These are phyloP conservation scores for Cryptococcus wingfieldii DNA, from an alignment of 1,284 basidiomycete species.

Conservation along the genomic window DNA sequence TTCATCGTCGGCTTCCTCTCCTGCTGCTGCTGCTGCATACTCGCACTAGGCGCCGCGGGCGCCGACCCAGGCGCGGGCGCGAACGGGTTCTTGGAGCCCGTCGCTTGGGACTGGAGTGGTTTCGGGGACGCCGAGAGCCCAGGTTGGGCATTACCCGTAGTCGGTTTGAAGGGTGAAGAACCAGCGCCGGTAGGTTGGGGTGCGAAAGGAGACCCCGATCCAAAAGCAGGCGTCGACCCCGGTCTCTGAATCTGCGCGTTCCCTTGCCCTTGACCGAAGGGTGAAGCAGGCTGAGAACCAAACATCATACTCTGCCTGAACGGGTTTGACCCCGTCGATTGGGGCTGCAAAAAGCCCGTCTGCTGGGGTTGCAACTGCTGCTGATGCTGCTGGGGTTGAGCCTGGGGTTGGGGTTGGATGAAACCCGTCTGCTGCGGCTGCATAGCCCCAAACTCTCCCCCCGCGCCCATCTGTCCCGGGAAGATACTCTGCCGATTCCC, in stretches of 20 bases:
- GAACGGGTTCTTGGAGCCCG: slow-evolving; percentile 93
- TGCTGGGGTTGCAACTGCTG: slow-evolving; percentile 37
- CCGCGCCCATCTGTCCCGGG: slow-evolving; percentile 50
- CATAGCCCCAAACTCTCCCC: slow-evolving; percentile 51
- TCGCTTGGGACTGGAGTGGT: slow-evolving; percentile 77
- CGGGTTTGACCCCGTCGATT: slow-evolving; percentile 69
- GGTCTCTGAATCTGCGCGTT: slow-evolving; percentile 43
- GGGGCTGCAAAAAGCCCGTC: slow-evolving; percentile 60
- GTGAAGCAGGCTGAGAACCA: slow-evolving; percentile 27
- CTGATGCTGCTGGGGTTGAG: slow-evolving; percentile 45
- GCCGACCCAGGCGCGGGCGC: slow-evolving; percentile 65
- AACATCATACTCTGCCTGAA: slow-evolving; percentile 56
- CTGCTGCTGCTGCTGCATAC: slow-evolving; percentile 55
- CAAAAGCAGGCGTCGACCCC: slow-evolving; percentile 27
- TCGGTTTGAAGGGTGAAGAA: slow-evolving; percentile 21
- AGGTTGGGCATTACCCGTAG: slow-evolving; percentile 47
- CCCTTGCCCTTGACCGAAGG: slow-evolving; percentile 12
- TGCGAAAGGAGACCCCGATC: background rate
- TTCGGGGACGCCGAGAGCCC: slow-evolving; percentile 22
- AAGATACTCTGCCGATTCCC: slow-evolving; percentile 25
- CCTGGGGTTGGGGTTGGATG: slow-evolving; percentile 29
- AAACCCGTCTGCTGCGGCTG: slow-evolving; percentile 57
- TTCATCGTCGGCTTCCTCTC: slow-evolving; percentile 74
- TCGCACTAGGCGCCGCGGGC: slow-evolving; percentile 4
- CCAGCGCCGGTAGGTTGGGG: background rate